Conservation (phyloP, 2,329 filamentous ascomycete species). For the Ascochyta pisi region DNA sequence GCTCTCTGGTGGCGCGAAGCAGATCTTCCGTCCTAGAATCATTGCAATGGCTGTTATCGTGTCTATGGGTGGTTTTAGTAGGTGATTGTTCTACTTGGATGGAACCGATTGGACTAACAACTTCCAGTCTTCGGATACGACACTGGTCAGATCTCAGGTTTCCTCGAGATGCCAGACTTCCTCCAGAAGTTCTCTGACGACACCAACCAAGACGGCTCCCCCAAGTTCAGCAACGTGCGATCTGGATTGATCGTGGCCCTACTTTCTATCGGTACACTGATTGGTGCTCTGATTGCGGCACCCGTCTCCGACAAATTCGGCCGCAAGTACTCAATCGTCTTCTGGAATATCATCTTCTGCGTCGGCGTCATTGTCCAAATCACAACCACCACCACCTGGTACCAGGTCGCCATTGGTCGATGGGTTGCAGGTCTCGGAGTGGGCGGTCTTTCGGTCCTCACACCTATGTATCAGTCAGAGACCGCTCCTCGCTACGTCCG, state of each 20-base stretch:
- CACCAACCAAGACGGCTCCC: slow-evolving; percentile 28
- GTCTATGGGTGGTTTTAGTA: slow-evolving; percentile 46
- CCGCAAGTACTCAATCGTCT: slow-evolving; percentile 67
- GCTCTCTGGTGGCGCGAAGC: slow-evolving; percentile 27
- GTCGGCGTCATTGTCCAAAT: slow-evolving; percentile 72
- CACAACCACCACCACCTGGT: slow-evolving; percentile 63
- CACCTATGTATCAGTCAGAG: slow-evolving; percentile 70
- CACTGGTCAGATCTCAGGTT: slow-evolving; percentile 46
- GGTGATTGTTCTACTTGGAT: neutral
- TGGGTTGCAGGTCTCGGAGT: slow-evolving; percentile 72
- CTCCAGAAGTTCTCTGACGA: slow-evolving; percentile 38
- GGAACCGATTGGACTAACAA: neutral
- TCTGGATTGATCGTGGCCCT: slow-evolving; percentile 46
- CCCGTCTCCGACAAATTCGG: slow-evolving; percentile 68
- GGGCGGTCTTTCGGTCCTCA: slow-evolving; percentile 67
- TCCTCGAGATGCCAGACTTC: slow-evolving; percentile 48
- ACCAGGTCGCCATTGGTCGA: slow-evolving; percentile 69
- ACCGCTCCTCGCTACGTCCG: slow-evolving; percentile 69
- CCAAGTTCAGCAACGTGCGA: slow-evolving; percentile 40
- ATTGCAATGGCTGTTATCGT: slow-evolving; percentile 44
- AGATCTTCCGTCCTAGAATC: slow-evolving; percentile 43
- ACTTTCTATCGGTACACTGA: slow-evolving; percentile 76
- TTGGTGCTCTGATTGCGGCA: slow-evolving; percentile 68
- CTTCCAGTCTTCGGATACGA: slow-evolving; percentile 41
- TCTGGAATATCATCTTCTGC: slow-evolving; percentile 67